phyloP scores from a whole-genome alignment of 1,139 yeast species.

The Eremothecium gossypii region DNA sequence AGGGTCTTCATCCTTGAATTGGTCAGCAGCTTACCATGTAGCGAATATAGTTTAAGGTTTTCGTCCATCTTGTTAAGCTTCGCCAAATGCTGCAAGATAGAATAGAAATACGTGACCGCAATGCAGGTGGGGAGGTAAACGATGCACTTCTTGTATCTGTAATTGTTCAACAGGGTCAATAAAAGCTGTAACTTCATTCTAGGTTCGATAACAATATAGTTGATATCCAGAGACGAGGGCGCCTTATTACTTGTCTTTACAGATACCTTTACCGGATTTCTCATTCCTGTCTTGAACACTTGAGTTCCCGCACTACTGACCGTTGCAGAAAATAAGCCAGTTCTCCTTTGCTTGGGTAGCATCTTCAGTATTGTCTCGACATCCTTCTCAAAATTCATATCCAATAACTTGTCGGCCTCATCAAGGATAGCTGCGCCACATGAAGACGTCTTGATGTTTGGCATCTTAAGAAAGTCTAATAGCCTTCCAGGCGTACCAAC shows the following conservation, averaged over 20 bases:
- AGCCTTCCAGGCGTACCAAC: slow-evolving; percentile 93
- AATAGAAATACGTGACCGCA: slow-evolving; percentile 67
- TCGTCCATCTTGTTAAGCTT: slow-evolving; percentile 16
- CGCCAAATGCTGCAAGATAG: slow-evolving; percentile 37
- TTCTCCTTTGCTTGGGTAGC: slow-evolving; percentile 83
- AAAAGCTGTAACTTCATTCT: slow-evolving; percentile 51
- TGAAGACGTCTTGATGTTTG: slow-evolving; percentile 44
- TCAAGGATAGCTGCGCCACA: slow-evolving; percentile 75
- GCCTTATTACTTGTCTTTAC: slow-evolving; percentile 46
- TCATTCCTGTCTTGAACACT: slow-evolving; percentile 69
- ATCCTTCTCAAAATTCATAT: slow-evolving; percentile 64
- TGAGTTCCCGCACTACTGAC: slow-evolving; percentile 67
- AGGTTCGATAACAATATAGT: slow-evolving; percentile 54
- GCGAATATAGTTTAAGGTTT: slow-evolving; percentile 45
- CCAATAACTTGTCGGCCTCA: slow-evolving; percentile 87
- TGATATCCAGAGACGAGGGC: slow-evolving; percentile 60
- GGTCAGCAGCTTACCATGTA: slow-evolving; percentile 80
- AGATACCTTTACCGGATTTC: slow-evolving; percentile 78
- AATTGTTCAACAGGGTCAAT: slow-evolving; percentile 43
- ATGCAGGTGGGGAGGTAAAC: slow-evolving; percentile 90
- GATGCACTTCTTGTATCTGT: slow-evolving; percentile 62
- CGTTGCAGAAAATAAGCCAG: slow-evolving; percentile 90
- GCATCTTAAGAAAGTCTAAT: slow-evolving; percentile 52
- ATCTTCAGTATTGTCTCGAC: slow-evolving; percentile 55
- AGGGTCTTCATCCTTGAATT: slow-evolving; percentile 67